Conservation (phyloP, 345 rosid species). For the Populus tremula region DNA sequence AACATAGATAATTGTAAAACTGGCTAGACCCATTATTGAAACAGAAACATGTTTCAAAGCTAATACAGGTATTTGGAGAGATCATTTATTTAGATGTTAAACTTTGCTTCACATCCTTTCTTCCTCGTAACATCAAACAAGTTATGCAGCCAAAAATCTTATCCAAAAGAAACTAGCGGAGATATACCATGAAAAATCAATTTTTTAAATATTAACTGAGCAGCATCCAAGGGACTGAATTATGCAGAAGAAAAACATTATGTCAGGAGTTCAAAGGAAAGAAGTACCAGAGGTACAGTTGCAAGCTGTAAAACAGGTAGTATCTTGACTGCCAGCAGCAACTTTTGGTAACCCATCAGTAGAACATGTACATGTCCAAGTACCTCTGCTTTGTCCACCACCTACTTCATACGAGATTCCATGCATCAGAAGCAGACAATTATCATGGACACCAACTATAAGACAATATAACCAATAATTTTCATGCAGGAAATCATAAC, state of each 20-base stretch:
- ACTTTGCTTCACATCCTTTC: not conserved
- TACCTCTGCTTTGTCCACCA: constrained; percentile 37
- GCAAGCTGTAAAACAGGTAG: constrained; percentile 76
- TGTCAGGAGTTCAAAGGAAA: not conserved
- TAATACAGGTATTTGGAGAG: not conserved
- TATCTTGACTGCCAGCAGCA: constrained; percentile 35
- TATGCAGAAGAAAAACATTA: not conserved
- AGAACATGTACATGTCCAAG: constrained; percentile 73
- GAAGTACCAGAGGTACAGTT: constrained; percentile 79
- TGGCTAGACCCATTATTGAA: not conserved
- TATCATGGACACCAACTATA: not conserved
- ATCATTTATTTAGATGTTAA: not conserved
- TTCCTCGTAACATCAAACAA: not conserved
- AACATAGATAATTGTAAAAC: not conserved
- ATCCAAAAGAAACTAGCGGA: not conserved
- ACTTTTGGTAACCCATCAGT: constrained; percentile 72
- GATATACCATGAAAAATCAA: not conserved
- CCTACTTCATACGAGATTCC: constrained; percentile 28
- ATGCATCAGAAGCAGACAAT: constrained; percentile 2
- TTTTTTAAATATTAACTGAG: not conserved
- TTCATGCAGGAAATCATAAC: not conserved
- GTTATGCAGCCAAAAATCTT: not conserved
- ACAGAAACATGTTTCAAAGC: not conserved
- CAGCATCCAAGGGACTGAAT: not conserved
- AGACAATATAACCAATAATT: not conserved